Percentiles rank a stretch among this genome's conserved stretches.
Evolutionary conservation across 2,329 filamentous ascomycete genomes (phyloP).

Genomic region (Ceratocystis colombiana): DNA sequence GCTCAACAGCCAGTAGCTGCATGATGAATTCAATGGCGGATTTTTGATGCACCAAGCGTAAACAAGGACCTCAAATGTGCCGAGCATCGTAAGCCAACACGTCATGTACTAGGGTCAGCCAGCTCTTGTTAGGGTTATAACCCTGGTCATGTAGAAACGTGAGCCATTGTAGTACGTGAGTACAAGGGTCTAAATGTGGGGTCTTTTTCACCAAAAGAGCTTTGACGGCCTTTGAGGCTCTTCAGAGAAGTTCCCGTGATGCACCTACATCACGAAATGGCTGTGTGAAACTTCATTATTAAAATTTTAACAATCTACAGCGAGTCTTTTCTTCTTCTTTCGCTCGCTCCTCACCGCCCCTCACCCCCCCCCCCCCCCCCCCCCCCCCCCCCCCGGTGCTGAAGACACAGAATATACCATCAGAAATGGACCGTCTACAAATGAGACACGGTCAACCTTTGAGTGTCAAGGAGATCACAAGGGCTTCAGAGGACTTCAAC

Average conservation of each 20-base stretch:
- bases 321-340: not conserved
- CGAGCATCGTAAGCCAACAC: not conserved
- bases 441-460: conserved; percentile 27
- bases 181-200: no score
- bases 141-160: no score
- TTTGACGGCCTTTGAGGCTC: not conserved
- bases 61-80: not conserved
- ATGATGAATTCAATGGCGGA: not conserved
- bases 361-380: no score
- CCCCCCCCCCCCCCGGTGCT: no score
- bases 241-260: no score
- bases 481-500: conserved; percentile 66
- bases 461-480: conserved; percentile 66
- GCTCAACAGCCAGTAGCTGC: conserved; percentile 15
- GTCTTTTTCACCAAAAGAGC: not conserved
- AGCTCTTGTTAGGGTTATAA: not conserved
- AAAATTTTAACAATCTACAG: not conserved
- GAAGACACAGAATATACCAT: not conserved
- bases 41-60: no score
- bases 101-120: no score
- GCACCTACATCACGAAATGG: no score
- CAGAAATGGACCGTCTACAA: conserved; percentile 1
- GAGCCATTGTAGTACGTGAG: no score
- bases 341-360: not conserved
- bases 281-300: no score